Percentiles rank a stretch among this genome's conserved stretches.
phyloP scores from a whole-genome alignment of 2,329 filamentous ascomycete genomes.

The Colletotrichum magnum region DNA sequence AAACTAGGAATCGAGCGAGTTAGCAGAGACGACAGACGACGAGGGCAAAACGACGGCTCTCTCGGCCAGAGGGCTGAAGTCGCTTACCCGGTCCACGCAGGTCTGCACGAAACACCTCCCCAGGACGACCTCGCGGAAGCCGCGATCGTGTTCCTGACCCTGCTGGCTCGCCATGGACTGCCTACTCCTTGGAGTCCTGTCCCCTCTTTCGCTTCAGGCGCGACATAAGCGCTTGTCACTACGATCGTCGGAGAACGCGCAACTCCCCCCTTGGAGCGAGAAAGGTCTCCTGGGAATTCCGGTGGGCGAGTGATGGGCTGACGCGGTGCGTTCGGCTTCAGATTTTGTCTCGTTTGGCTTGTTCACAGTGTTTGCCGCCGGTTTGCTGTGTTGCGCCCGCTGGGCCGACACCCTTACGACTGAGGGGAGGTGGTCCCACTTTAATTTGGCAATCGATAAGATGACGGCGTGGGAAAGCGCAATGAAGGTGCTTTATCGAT shows the following conservation, averaged over 20 bases:
- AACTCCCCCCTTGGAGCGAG: background rate
- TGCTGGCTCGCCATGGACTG: slow-evolving; percentile 37
- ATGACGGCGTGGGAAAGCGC: background rate
- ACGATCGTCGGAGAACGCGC: background rate
- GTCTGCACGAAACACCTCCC: slow-evolving; percentile 56
- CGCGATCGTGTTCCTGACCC: slow-evolving; percentile 29
- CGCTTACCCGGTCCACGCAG: slow-evolving; percentile 53
- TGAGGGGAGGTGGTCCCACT: slow-evolving; percentile 28
- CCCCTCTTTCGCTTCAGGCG: slow-evolving; percentile 33
- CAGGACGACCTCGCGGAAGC: slow-evolving; percentile 47
- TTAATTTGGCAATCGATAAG: slow-evolving; percentile 30
- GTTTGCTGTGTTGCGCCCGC: slow-evolving; percentile 2
- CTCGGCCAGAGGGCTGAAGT: background rate
- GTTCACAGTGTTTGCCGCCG: slow-evolving; percentile 19
- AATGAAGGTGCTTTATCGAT: slow-evolving; percentile 29
- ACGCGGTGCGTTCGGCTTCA: slow-evolving; percentile 5
- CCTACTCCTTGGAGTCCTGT: slow-evolving; percentile 34
- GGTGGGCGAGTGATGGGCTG: background rate
- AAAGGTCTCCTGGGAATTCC: background rate
- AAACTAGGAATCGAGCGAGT: slow-evolving; percentile 49
- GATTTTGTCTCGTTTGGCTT: background rate
- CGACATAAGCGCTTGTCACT: slow-evolving; percentile 34
- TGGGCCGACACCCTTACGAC: background rate
- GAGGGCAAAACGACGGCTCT: background rate
- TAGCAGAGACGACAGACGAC: slow-evolving; percentile 1